These are phyloP conservation scores for Magnusiomyces sp. DNA, from an alignment of 1,139 yeast species.

Conservation along the genomic window DNA sequence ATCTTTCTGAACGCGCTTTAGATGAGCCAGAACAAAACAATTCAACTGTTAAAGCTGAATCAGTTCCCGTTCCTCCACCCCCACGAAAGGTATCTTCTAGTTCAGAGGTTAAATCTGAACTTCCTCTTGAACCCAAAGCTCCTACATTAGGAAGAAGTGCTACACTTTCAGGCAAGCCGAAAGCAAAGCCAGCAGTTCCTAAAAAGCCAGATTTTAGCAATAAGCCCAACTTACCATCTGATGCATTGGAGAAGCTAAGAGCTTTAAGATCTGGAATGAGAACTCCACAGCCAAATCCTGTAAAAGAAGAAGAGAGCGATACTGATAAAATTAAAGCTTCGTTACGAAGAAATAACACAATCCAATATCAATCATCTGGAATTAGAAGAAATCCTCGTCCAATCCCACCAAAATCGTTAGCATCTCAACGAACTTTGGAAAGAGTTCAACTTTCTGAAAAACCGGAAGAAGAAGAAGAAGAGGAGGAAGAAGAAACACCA, in stretches of 20 bases:
- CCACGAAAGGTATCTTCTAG: background rate
- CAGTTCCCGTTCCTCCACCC: conserved; percentile 8
- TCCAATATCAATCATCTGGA: conserved; percentile 15
- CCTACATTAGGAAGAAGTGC: background rate
- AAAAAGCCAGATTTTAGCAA: conserved; percentile 5
- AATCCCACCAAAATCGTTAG: background rate
- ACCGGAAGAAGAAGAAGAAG: conserved; percentile 2
- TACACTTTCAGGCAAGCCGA: background rate
- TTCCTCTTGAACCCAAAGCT: conserved; percentile 1
- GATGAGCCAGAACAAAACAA: background rate
- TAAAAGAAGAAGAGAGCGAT: conserved; percentile 18
- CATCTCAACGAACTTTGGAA: background rate
- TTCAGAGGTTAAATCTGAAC: background rate
- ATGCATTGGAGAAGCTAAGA: conserved; percentile 22
- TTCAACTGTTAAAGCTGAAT: conserved; percentile 1
- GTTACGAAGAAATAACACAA: conserved; percentile 20
- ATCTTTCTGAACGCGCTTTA: background rate
- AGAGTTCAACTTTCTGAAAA: background rate
- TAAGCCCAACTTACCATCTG: conserved; percentile 10
- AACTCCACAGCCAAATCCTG: background rate
- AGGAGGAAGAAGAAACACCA: background rate
- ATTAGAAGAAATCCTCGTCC: background rate
- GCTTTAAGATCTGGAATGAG: conserved; percentile 20
- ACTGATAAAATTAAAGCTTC: conserved; percentile 18
- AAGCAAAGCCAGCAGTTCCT: conserved; percentile 9